Evolutionary conservation across 768 basidiomycete genomes (phyloP).

Genomic region (Dendrothele bispora): DNA sequence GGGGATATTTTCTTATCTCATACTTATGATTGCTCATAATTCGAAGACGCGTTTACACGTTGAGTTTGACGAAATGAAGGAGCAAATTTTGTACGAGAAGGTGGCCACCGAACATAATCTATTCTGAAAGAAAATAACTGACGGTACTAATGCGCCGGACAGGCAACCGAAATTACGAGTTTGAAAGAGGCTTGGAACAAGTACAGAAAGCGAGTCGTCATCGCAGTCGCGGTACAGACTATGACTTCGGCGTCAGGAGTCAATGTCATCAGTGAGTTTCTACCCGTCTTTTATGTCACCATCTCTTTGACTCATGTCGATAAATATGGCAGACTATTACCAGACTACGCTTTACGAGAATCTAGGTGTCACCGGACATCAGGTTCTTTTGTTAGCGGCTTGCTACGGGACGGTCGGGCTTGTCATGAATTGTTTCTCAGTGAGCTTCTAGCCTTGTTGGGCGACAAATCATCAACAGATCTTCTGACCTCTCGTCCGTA

Average conservation of each 20-base stretch:
- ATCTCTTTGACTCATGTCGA: neutral
- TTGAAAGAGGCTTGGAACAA: slow-evolving; percentile 4
- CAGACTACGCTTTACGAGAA: slow-evolving; percentile 5
- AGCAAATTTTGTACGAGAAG: slow-evolving; percentile 6
- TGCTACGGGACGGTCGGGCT: slow-evolving; percentile 4
- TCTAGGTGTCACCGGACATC: slow-evolving; percentile 1
- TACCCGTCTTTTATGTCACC: neutral
- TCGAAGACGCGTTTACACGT: neutral
- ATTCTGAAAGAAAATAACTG: too few species aligned
- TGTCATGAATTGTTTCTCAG: slow-evolving; percentile 3
- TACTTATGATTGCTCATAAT: neutral
- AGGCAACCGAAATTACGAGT: slow-evolving; percentile 1
- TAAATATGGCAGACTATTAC: neutral
- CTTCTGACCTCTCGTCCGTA: neutral
- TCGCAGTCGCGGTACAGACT: slow-evolving; percentile 6
- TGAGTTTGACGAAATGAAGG: slow-evolving; percentile 4
- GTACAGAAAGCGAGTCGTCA: slow-evolving; percentile 10
- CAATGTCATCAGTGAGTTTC: slow-evolving; percentile 7
- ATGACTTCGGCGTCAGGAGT: slow-evolving; percentile 9
- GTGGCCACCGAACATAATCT: too few species aligned
- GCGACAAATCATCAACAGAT: too few species aligned
- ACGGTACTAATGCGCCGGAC: too few species aligned
- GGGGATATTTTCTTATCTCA: neutral
- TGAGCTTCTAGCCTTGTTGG: too few species aligned
- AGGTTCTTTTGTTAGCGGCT: slow-evolving; percentile 1